Conservation (phyloP, 2,329 filamentous ascomycete species). For the Camptophora hylomeconis region DNA sequence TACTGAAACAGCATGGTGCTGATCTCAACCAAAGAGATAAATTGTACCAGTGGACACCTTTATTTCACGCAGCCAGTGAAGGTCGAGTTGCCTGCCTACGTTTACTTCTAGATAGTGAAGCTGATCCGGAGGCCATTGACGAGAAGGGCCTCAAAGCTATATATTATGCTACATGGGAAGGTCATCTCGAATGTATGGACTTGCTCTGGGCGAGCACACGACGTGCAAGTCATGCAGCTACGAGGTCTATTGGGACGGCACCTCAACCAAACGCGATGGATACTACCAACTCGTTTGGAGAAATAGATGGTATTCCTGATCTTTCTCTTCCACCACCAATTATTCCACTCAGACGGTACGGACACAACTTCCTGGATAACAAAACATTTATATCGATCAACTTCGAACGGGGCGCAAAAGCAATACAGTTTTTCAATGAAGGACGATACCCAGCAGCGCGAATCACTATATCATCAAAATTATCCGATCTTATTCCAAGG, state of each 20-base stretch:
- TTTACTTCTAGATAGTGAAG: conserved; percentile 65
- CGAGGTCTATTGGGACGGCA: conserved; percentile 13
- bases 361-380: conserved; percentile 95
- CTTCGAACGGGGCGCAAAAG: conserved; percentile 65
- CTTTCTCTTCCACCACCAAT: conserved; percentile 90
- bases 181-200: conserved; percentile 86
- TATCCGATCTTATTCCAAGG: conserved; percentile 88
- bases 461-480: conserved; percentile 90
- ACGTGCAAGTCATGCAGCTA: conserved; percentile 7
- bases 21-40: conserved; percentile 89
- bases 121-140: conserved; percentile 66
- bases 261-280: conserved; percentile 6
- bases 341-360: conserved; percentile 85
- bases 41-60: conserved; percentile 90
- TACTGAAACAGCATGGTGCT: conserved; percentile 74
- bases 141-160: conserved; percentile 89
- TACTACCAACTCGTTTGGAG: too few species aligned
- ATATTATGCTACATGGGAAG: conserved; percentile 99
- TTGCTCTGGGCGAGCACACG: conserved; percentile 42
- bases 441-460: conserved; percentile 92
- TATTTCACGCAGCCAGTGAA: conserved; percentile 93
- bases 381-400: conserved; percentile 91
- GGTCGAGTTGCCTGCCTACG: conserved; percentile 82
- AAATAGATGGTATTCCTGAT: conserved; percentile 73
- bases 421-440: conserved; percentile 91